These are phyloP conservation scores for Amyloporia xantha DNA, from an alignment of 768 basidiomycete species.

Conservation along the genomic window DNA sequence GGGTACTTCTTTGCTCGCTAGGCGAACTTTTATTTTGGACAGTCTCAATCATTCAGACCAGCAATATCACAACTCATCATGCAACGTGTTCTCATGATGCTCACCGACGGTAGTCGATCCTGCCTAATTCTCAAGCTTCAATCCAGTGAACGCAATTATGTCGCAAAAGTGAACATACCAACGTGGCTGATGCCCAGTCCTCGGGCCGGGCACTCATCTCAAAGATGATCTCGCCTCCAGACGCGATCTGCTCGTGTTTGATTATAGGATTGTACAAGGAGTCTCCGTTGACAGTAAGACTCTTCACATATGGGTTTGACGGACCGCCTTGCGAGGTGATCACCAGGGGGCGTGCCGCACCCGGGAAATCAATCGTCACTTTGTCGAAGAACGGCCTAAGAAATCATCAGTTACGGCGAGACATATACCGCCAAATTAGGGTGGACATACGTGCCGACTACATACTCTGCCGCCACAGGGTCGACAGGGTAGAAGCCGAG, in stretches of 20 bases:
- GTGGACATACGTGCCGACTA: slow-evolving; percentile 60
- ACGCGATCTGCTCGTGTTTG: slow-evolving; percentile 50
- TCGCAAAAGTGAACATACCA: slow-evolving; percentile 9
- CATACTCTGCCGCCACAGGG: slow-evolving; percentile 68
- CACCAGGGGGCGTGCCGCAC: slow-evolving; percentile 31
- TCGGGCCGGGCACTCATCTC: slow-evolving; percentile 53
- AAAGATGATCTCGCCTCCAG: slow-evolving; percentile 54
- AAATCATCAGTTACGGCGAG: background rate
- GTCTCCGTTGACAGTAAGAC: slow-evolving; percentile 49
- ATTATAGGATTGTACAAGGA: slow-evolving; percentile 41
- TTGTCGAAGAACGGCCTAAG: slow-evolving; percentile 45
- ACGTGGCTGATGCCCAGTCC: slow-evolving; percentile 33
- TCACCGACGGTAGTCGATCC: background rate
- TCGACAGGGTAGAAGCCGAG: slow-evolving; percentile 85
- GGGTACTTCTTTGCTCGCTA: no score
- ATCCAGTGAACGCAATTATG: background rate
- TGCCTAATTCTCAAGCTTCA: background rate
- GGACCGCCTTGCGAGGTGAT: slow-evolving; percentile 54
- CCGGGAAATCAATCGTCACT: slow-evolving; percentile 51
- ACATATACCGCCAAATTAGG: background rate
- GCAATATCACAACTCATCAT: slow-evolving; percentile 3
- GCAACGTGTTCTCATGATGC: background rate
- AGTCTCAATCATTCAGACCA: no score
- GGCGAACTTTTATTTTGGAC: no score
- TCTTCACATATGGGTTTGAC: slow-evolving; percentile 53